Percentiles rank a stretch among this genome's conserved stretches.
phyloP scores from a whole-genome alignment of 495 filamentous ascomycete genomes.

The Hypoxylon cercidicola region DNA sequence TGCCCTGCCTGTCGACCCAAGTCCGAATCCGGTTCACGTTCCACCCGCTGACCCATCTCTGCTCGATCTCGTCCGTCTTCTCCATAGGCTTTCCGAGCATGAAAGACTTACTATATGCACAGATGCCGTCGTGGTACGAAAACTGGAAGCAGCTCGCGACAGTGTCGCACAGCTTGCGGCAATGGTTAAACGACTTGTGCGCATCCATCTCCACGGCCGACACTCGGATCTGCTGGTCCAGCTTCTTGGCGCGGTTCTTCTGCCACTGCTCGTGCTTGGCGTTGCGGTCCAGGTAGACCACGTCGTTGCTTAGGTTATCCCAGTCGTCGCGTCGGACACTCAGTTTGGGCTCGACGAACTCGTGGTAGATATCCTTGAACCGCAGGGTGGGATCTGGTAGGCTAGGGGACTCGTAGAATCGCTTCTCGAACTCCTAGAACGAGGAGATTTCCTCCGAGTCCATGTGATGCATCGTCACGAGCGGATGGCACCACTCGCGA shows the following conservation, averaged over 20 bases:
- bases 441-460: slow-evolving; percentile 61
- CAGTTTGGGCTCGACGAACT: slow-evolving; percentile 53
- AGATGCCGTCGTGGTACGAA: slow-evolving; percentile 47
- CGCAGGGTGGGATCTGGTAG: slow-evolving; percentile 43
- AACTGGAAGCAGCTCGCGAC: slow-evolving; percentile 53
- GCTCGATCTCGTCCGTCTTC: slow-evolving; percentile 22
- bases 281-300: slow-evolving; percentile 47
- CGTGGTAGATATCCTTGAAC: slow-evolving; percentile 58
- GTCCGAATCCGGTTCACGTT: slow-evolving; percentile 47
- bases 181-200: slow-evolving; percentile 53
- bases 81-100: slow-evolving; percentile 47
- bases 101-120: slow-evolving; percentile 44
- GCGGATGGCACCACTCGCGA: slow-evolving; percentile 67
- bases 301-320: slow-evolving; percentile 60
- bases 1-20: slow-evolving; percentile 44
- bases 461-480: slow-evolving; percentile 71
- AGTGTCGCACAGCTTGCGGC: slow-evolving; percentile 55
- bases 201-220: slow-evolving; percentile 51
- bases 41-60: slow-evolving; percentile 51
- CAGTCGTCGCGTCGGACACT: slow-evolving; percentile 53
- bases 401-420: slow-evolving; percentile 31
- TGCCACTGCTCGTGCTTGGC: slow-evolving; percentile 41
- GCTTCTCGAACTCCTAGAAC: slow-evolving; percentile 65
- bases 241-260: slow-evolving; percentile 45
- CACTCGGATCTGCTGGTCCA: slow-evolving; percentile 28